Evolutionary conservation across 768 basidiomycete genomes (phyloP).

Genomic region (Leucocoprinus birnbaumii): DNA sequence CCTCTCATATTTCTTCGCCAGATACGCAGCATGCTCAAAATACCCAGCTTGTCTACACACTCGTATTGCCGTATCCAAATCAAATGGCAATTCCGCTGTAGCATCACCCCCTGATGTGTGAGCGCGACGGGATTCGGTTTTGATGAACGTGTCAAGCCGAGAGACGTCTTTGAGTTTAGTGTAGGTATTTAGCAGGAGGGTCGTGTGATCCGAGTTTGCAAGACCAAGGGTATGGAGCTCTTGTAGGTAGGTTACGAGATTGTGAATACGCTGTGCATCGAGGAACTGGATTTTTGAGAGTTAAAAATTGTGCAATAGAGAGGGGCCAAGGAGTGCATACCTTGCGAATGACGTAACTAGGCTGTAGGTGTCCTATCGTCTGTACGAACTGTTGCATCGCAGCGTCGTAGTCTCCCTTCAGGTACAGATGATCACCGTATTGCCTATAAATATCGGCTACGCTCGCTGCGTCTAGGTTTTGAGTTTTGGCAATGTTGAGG

Average conservation of each 20-base stretch:
- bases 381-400: slow-evolving; percentile 91
- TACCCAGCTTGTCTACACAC: slow-evolving; percentile 97
- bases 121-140: slow-evolving; percentile 65
- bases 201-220: slow-evolving; percentile 96
- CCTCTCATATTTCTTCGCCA: slow-evolving; percentile 86
- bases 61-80: slow-evolving; percentile 94
- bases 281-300: slow-evolving; percentile 64
- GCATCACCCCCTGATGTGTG: background rate
- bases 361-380: slow-evolving; percentile 86
- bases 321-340: slow-evolving; percentile 33
- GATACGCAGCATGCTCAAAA: slow-evolving; percentile 90
- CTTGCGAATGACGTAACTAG: slow-evolving; percentile 97
- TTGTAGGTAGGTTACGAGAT: slow-evolving; percentile 94
- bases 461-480: slow-evolving; percentile 65
- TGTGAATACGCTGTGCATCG: slow-evolving; percentile 93
- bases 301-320: background rate
- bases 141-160: slow-evolving; percentile 89
- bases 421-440: slow-evolving; percentile 90
- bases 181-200: slow-evolving; percentile 93
- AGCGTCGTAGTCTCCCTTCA: slow-evolving; percentile 88
- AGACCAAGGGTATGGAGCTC: slow-evolving; percentile 87
- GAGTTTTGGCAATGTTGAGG: slow-evolving; percentile 77
- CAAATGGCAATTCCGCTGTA: slow-evolving; percentile 78
- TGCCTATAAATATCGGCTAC: slow-evolving; percentile 87
- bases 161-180: slow-evolving; percentile 93